phyloP scores from a whole-genome alignment of 768 basidiomycete species.

The Mycena kentingensis region DNA sequence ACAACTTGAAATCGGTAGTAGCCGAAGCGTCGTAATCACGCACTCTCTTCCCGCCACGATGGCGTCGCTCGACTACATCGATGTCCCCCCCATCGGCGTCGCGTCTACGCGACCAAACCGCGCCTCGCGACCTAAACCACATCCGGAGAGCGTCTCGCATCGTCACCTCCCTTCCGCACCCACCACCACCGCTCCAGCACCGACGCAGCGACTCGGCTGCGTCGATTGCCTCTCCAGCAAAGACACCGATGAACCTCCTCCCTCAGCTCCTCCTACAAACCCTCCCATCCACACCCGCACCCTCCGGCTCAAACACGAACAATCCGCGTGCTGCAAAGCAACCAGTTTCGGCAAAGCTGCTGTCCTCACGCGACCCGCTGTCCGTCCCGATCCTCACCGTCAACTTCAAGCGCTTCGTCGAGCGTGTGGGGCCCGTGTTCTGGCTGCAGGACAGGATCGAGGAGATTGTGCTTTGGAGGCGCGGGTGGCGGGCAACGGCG shows the following conservation, averaged over 20 bases:
- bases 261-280: conserved; percentile 46
- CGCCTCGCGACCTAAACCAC: conserved; percentile 18
- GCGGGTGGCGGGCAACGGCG: conserved; percentile 68
- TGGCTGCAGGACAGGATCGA: conserved; percentile 90
- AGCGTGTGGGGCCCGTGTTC: conserved; percentile 75
- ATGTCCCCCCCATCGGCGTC: conserved; percentile 45
- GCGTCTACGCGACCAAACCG: conserved; percentile 33
- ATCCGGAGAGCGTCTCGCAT: conserved; percentile 45
- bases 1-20: too few species aligned
- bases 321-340: conserved; percentile 24
- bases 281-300: conserved; percentile 33
- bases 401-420: conserved; percentile 82
- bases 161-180: conserved; percentile 44
- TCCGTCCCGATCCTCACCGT: conserved; percentile 75
- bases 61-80: conserved; percentile 54
- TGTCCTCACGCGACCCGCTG: conserved; percentile 67
- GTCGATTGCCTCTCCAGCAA: conserved; percentile 27
- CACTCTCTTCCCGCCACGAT: conserved; percentile 25
- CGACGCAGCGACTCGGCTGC: conserved; percentile 29
- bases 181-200: conserved; percentile 33
- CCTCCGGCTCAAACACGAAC: conserved; percentile 17
- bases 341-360: conserved; percentile 35
- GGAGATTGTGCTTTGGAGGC: conserved; percentile 82
- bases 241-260: conserved; percentile 37
- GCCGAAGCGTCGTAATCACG: neutral